These are phyloP conservation scores for Fraxinus sp. DNA, from an alignment of 305 asterid species.

Conservation along the genomic window DNA sequence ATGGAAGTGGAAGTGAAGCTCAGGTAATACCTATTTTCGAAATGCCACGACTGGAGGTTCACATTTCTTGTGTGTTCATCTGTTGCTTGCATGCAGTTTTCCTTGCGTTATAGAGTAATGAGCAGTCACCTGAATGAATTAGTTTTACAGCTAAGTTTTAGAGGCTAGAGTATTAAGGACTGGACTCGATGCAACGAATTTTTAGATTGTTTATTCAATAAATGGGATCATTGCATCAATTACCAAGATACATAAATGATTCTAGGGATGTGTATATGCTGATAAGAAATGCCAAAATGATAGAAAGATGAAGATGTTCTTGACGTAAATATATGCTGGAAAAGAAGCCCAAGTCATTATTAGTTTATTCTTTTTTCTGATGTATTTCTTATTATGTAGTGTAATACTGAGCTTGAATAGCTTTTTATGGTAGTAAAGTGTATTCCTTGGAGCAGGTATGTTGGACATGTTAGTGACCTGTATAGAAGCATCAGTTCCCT, in stretches of 20 bases:
- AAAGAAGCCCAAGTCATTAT: neutral
- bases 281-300: neutral
- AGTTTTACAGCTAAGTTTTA: neutral
- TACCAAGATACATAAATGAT: neutral
- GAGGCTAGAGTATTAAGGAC: neutral
- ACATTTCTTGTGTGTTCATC: neutral
- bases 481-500: neutral
- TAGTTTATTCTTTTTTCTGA: neutral
- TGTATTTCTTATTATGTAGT: neutral
- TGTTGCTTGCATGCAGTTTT: neutral
- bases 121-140: neutral
- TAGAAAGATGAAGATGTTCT: neutral
- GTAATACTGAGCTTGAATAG: neutral
- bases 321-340: neutral
- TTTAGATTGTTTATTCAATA: neutral
- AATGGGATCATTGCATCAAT: neutral
- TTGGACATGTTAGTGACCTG: neutral
- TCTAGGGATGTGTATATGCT: neutral
- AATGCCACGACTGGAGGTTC: neutral
- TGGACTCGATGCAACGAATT: neutral
- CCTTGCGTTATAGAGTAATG: neutral
- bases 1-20: constrained; percentile 11
- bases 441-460: neutral
- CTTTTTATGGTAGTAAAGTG: neutral
- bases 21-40: constrained; percentile 1